These are phyloP conservation scores for Aspergillus floridensis DNA, from an alignment of 2,329 filamentous ascomycete species.

Conservation along the genomic window DNA sequence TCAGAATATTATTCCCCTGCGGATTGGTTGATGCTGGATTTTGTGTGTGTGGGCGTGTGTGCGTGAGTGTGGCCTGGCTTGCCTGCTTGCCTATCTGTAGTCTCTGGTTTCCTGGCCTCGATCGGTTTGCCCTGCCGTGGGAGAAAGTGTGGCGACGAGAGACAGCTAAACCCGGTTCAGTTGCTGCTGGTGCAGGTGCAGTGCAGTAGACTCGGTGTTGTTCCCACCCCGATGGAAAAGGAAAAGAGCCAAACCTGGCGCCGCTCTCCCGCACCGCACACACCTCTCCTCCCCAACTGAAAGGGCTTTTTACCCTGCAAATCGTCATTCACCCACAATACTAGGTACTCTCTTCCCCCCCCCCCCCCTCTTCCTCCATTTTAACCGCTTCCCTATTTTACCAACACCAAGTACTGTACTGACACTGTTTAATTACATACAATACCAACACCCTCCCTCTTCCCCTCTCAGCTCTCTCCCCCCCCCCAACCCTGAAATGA, in stretches of 20 bases:
- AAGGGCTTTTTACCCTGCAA: slow-evolving; percentile 7
- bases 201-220: neutral
- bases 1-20: slow-evolving; percentile 11
- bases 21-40: neutral
- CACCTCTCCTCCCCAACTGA: neutral
- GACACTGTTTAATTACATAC: neutral
- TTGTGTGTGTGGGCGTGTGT: neutral
- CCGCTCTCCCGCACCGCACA: slow-evolving; percentile 16
- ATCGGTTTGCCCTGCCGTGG: slow-evolving; percentile 1
- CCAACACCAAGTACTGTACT: slow-evolving; percentile 1
- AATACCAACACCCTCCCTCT: neutral
- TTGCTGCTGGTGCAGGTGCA: neutral
- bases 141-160: slow-evolving; percentile 16
- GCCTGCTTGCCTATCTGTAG: neutral
- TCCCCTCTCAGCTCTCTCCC: no score
- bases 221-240: slow-evolving; percentile 5
- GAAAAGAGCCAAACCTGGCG: slow-evolving; percentile 14
- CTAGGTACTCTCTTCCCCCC: neutral
- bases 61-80: neutral
- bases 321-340: slow-evolving; percentile 4
- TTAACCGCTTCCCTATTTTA: neutral
- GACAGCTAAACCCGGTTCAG: slow-evolving; percentile 11
- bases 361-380: neutral
- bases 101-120: neutral
- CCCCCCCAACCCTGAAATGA: neutral